Evolutionary conservation across 1,284 basidiomycete species (phyloP), one percentile per base, ranked within the genome.

Genomic region (Tilletia caries): DNA sequence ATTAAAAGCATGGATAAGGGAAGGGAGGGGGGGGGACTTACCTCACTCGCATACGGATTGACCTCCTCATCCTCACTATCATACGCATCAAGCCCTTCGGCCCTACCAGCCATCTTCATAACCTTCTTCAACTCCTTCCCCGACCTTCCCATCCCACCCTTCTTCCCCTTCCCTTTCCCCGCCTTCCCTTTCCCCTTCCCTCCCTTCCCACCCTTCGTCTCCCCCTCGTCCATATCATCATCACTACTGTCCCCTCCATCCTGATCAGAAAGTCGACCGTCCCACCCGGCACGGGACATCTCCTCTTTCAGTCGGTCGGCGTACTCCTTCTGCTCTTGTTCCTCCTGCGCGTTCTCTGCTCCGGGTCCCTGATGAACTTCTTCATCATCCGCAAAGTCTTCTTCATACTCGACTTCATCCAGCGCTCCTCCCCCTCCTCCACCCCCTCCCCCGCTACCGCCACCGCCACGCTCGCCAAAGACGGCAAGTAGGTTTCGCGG

Each of bases 81-180:
- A 67, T 82, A 82, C 23, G 71, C 73, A 48, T 82, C 80, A 46
- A 78, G 76, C 48, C 81, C 81, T 27, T 80, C 79, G 18, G 77
- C 75, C 64, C 76, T 74, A 32, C 73, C 79, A 1, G 82, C 75
- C 6, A 80, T 80, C 5, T 75, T 72, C 80, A 83, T 82, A 67
- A 83, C 82, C 74, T 81, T 81, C 73, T 80, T 79, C 79, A 83
- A 80, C 71, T 83, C 80, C 58, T 75, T 76, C 25, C 78, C 80
- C n/a, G 74, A 77, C 54, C 81, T 78, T 20, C 79, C 82, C 65
- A 82, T 65, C 64, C 73, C 66, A 48, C 80, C 76, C 64, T 80
- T 75, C 37, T 13, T 65, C 73, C 70, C 41, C 71, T 64, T 48
- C 76, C 58, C 33, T 12, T 34, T 62, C 58, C 32, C 29, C 52